phyloP scores from a whole-genome alignment of 306 rosid genomes.

The Gleditsia sinensis region DNA sequence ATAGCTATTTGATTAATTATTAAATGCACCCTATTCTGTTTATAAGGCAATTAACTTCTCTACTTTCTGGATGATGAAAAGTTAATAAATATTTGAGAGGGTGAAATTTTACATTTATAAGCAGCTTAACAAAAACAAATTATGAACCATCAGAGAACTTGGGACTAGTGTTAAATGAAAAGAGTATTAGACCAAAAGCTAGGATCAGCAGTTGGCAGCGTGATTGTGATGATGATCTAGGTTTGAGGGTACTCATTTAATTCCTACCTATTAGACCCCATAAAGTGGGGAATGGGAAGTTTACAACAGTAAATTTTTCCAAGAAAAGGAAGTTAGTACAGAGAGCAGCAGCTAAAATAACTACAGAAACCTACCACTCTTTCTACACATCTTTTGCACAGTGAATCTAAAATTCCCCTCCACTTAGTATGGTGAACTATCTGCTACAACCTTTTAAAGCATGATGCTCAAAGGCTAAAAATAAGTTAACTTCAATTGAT shows the following conservation, averaged over 20 bases:
- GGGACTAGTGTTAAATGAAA: neutral
- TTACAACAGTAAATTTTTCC: slow-evolving; percentile 4
- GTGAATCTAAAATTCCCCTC: slow-evolving; percentile 18
- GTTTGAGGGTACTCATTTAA: neutral
- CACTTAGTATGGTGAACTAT: neutral
- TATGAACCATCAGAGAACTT: neutral
- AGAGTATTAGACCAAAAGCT: neutral
- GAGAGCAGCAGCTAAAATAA: slow-evolving; percentile 2
- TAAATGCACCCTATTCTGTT: no score
- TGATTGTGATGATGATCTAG: neutral
- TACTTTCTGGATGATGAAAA: no score
- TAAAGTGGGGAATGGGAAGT: neutral
- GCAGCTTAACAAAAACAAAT: neutral
- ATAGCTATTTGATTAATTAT: slow-evolving; percentile 20
- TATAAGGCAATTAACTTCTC: no score
- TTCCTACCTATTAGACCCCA: neutral
- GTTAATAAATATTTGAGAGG: neutral
- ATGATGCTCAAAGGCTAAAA: neutral
- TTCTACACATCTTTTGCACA: slow-evolving; percentile 1
- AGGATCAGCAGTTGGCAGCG: neutral
- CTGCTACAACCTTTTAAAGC: slow-evolving; percentile 17
- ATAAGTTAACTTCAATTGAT: slow-evolving; percentile 10
- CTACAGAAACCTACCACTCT: neutral
- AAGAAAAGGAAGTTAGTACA: neutral
- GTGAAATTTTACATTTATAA: neutral